Percentiles rank a stretch among this genome's conserved stretches.
Conservation (phyloP, 1,284 basidiomycete genomes). For the Xerocomus cyaneibrunnescens region DNA sequence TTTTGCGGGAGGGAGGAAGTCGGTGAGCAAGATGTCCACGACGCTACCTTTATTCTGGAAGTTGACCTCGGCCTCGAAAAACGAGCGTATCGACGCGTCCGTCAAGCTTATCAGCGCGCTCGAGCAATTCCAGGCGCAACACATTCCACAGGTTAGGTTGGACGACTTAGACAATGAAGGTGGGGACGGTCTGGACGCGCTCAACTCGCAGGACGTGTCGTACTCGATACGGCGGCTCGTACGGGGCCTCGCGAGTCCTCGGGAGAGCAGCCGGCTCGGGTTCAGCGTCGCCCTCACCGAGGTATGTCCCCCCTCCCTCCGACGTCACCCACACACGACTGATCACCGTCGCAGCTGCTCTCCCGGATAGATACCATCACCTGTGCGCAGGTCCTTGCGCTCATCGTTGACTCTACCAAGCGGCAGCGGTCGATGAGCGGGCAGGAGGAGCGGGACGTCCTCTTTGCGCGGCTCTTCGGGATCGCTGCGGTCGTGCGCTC, state of each 20-base stretch:
- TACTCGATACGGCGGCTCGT: slow-evolving; percentile 86
- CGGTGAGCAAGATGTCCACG: slow-evolving; percentile 60
- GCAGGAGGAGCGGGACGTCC: slow-evolving; percentile 88
- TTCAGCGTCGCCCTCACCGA: slow-evolving; percentile 97
- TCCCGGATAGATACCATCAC: slow-evolving; percentile 79
- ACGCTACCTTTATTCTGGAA: slow-evolving; percentile 94
- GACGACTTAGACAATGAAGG: slow-evolving; percentile 49
- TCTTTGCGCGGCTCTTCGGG: slow-evolving; percentile 94
- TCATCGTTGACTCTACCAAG: slow-evolving; percentile 71
- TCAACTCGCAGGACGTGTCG: slow-evolving; percentile 86
- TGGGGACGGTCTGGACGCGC: slow-evolving; percentile 54
- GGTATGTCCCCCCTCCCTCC: slow-evolving; percentile 47
- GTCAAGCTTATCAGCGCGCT: slow-evolving; percentile 80
- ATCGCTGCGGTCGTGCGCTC: slow-evolving; percentile 82
- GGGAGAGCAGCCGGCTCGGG: slow-evolving; percentile 91
- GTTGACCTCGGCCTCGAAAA: slow-evolving; percentile 80
- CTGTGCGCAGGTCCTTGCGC: slow-evolving; percentile 70
- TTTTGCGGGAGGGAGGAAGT: slow-evolving; percentile 9
- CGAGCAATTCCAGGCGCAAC: slow-evolving; percentile 76
- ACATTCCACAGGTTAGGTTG: slow-evolving; percentile 45
- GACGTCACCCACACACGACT: neutral
- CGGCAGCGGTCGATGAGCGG: slow-evolving; percentile 75
- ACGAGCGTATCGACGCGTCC: slow-evolving; percentile 83
- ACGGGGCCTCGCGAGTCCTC: slow-evolving; percentile 85
- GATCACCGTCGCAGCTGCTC: slow-evolving; percentile 58